Evolutionary conservation across 2,329 filamentous ascomycete genomes (phyloP).

Genomic region (Phymatotrichopsis omnivora): DNA sequence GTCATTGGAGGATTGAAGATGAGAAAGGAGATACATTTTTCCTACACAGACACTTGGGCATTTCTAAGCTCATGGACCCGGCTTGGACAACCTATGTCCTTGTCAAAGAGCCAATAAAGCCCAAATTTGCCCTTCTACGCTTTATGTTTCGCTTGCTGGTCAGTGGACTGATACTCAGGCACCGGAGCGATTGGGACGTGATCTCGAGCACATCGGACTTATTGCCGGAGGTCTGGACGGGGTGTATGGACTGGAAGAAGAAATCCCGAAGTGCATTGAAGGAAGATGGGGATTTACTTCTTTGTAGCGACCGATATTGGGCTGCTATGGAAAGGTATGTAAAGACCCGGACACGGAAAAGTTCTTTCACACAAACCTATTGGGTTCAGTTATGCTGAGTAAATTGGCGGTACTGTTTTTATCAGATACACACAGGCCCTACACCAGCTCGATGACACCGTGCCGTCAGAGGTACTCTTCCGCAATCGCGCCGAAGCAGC

Average conservation of each 20-base stretch:
- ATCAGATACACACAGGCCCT: constrained; percentile 2
- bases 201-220: neutral
- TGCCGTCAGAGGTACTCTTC: constrained; percentile 1
- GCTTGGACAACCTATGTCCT: too few relatives aligned
- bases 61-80: too few relatives aligned
- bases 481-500: constrained; percentile 1
- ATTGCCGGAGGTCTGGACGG: neutral
- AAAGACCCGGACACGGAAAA: neutral
- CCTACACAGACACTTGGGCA: too few relatives aligned
- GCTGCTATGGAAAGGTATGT: constrained; percentile 1
- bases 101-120: too few relatives aligned
- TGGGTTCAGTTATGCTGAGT: too few relatives aligned
- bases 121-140: too few relatives aligned
- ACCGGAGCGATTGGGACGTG: constrained; percentile 2
- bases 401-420: too few relatives aligned
- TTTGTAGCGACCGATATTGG: neutral
- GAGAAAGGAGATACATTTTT: too few relatives aligned
- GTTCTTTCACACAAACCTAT: too few relatives aligned
- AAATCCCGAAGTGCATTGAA: neutral
- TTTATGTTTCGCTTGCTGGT: too few relatives aligned
- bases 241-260: neutral
- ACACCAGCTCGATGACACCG: neutral
- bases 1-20: too few relatives aligned
- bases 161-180: constrained; percentile 1
- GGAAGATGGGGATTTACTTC: neutral